phyloP scores from a whole-genome alignment of 2,329 filamentous ascomycete genomes.

The Botrytis pseudocinerea region DNA sequence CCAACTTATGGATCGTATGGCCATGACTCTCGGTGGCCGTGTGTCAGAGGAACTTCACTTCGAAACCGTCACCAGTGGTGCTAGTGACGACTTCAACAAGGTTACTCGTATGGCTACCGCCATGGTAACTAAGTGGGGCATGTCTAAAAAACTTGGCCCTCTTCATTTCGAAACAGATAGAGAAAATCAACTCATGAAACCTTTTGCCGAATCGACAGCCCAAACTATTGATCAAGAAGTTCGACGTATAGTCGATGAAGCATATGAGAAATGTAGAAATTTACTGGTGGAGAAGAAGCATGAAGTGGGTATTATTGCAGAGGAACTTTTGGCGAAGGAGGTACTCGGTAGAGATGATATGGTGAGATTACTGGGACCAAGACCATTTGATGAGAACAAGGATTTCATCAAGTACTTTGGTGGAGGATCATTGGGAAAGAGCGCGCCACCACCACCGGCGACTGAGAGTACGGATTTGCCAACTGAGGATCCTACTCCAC shows the following conservation, averaged over 20 bases:
- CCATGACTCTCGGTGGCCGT: constrained; percentile 95
- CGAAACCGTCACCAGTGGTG: constrained; percentile 91
- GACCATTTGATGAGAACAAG: constrained; percentile 77
- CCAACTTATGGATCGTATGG: constrained; percentile 99
- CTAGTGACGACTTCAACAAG: constrained; percentile 97
- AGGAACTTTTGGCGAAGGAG: constrained; percentile 91
- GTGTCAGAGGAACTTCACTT: constrained; percentile 97
- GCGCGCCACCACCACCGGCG: constrained; percentile 58
- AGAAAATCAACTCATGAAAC: constrained; percentile 83
- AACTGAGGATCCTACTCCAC: constrained; percentile 12
- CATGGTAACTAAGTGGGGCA: constrained; percentile 99
- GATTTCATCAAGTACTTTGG: constrained; percentile 96
- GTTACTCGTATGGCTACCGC: constrained; percentile 92
- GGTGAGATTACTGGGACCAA: constrained; percentile 79
- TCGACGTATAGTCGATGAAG: constrained; percentile 84
- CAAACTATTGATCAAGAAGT: constrained; percentile 92
- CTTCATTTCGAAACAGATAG: constrained; percentile 81
- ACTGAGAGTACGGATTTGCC: constrained; percentile 42
- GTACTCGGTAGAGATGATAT: constrained; percentile 89
- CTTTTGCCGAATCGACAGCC: constrained; percentile 92
- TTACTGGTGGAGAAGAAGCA: constrained; percentile 82
- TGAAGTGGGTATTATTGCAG: constrained; percentile 85
- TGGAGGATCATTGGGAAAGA: constrained; percentile 52
- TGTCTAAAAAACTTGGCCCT: constrained; percentile 92
- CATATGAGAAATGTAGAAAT: constrained; percentile 85